phyloP scores from a whole-genome alignment of 495 filamentous ascomycete species.

The Pseudomonodictys pantanalensis region DNA sequence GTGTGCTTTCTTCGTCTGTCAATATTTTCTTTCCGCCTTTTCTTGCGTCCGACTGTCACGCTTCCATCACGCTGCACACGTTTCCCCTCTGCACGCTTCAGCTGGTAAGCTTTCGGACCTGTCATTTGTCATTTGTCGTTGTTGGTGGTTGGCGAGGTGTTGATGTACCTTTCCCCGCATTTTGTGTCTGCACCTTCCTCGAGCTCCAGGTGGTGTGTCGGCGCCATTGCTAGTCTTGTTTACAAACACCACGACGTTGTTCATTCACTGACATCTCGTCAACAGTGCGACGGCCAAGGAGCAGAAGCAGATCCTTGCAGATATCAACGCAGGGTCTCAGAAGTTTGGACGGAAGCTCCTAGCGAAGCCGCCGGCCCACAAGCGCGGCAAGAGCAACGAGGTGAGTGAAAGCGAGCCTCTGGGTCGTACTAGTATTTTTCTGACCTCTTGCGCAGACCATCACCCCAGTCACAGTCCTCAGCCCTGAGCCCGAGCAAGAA shows the following conservation, averaged over 20 bases:
- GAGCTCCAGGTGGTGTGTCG: too few species aligned
- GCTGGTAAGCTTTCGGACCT: too few species aligned
- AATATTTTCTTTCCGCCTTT: not conserved
- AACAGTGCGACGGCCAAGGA: constrained; percentile 25
- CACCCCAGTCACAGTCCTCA: constrained; percentile 27
- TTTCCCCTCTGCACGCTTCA: not conserved
- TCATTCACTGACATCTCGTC: not conserved
- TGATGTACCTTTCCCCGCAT: too few species aligned
- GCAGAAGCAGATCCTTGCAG: constrained; percentile 30
- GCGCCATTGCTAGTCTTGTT: not conserved
- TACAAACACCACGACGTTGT: not conserved
- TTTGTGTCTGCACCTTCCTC: too few species aligned
- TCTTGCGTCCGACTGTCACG: not conserved
- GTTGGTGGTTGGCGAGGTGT: too few species aligned
- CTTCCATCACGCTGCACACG: not conserved
- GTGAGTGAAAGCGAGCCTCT: constrained; percentile 11
- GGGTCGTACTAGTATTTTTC: not conserved
- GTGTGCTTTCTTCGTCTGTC: constrained; percentile 1
- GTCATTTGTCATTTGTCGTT: too few species aligned
- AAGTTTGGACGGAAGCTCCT: constrained; percentile 32
- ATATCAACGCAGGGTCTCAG: constrained; percentile 29
- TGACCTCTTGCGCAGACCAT: too few species aligned
- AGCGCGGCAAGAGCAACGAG: constrained; percentile 26
- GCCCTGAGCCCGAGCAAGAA: constrained; percentile 11
- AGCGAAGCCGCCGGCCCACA: constrained; percentile 12